phyloP scores from a whole-genome alignment of 768 basidiomycete genomes.

The Ramaria sp. region DNA sequence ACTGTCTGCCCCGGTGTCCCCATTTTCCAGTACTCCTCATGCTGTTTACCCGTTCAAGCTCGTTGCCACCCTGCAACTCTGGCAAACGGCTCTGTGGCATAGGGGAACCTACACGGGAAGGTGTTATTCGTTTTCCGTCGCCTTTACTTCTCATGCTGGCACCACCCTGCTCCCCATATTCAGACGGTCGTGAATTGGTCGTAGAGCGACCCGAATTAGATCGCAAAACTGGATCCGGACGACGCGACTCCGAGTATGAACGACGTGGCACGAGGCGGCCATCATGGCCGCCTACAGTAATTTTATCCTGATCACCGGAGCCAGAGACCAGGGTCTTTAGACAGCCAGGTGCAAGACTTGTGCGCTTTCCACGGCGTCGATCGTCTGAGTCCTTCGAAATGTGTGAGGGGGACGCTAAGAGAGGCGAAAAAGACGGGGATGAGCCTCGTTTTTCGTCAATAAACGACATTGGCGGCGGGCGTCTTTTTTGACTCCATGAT shows the following conservation, averaged over 20 bases:
- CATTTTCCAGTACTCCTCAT: slow-evolving; percentile 8
- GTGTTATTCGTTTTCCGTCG: background rate
- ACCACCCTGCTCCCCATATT: background rate
- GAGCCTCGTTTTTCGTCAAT: background rate
- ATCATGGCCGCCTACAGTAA: background rate
- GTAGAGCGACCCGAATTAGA: background rate
- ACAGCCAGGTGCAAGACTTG: slow-evolving; percentile 4
- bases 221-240: background rate
- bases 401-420: background rate
- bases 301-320: background rate
- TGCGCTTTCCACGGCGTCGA: background rate
- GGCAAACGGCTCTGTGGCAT: slow-evolving; percentile 1
- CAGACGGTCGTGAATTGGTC: background rate
- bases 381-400: background rate
- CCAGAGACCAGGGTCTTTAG: slow-evolving; percentile 4
- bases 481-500: slow-evolving; percentile 3
- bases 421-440: background rate
- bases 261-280: background rate
- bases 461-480: background rate
- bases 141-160: background rate
- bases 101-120: slow-evolving; percentile 5
- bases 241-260: slow-evolving; percentile 1
- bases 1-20: slow-evolving; percentile 1
- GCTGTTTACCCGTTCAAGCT: slow-evolving; percentile 1
- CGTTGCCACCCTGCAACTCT: background rate